Evolutionary conservation across 2,329 filamentous ascomycete species (phyloP).

Genomic region (Aspergillus arachidicola): DNA sequence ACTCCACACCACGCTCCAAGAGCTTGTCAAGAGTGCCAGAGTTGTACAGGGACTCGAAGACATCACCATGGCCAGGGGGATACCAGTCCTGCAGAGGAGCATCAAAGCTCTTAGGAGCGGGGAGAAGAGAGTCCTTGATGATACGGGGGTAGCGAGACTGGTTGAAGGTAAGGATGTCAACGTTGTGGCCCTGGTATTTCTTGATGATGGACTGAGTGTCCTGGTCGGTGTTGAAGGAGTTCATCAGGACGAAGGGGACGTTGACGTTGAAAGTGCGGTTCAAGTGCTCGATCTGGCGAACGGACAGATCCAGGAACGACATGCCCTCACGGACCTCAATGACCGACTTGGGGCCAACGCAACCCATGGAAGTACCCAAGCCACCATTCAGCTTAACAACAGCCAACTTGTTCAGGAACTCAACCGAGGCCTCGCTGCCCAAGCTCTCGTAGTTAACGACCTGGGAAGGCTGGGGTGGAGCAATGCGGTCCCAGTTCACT

Average conservation of each 20-base stretch:
- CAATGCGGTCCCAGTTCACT: conserved; percentile 95
- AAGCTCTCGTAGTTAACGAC: conserved; percentile 94
- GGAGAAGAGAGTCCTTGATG: conserved; percentile 95
- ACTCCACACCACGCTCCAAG: conserved; percentile 90
- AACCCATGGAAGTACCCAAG: conserved; percentile 99
- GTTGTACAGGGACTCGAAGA: conserved; percentile 99
- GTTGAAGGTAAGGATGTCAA: conserved; percentile 99
- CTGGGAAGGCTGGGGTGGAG: conserved; percentile 87
- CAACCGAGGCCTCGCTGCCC: conserved; percentile 83
- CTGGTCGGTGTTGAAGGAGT: conserved; percentile 99
- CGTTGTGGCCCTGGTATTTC: conserved; percentile 99
- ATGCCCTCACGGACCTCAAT: conserved; percentile 99
- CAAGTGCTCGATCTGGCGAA: conserved; percentile 97
- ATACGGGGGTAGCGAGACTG: conserved; percentile 98
- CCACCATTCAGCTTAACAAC: conserved; percentile 99
- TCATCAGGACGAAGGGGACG: conserved; percentile 98
- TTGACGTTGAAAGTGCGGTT: conserved; percentile 98
- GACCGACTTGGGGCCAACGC: conserved; percentile 97
- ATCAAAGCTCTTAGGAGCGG: conserved; percentile 85
- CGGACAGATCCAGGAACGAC: conserved; percentile 98
- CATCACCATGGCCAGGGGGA: conserved; percentile 97
- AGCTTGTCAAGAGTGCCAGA: conserved; percentile 97
- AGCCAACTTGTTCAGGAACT: conserved; percentile 95
- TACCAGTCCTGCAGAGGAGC: conserved; percentile 97
- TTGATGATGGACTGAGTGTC: conserved; percentile 99